Evolutionary conservation across 495 filamentous ascomycete species (phyloP), one percentile per base, ranked within the genome.

Genomic region (Aspergillus olivimuriae): DNA sequence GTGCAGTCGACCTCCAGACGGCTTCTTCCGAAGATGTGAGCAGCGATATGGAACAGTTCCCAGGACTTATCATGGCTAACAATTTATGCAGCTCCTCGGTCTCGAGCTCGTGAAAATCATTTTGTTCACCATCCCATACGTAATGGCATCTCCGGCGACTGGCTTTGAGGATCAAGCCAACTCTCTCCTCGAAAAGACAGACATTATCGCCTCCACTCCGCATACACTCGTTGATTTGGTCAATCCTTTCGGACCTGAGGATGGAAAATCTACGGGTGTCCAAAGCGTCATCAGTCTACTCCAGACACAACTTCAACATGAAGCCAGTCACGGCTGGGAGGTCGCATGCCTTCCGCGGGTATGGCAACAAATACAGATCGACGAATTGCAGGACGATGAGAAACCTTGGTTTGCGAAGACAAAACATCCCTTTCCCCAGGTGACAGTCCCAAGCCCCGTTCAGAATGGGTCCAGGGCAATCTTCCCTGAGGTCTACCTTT

Each of bases 31-130:
- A 94, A 57, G 89, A 96, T 69, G 86, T 91, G 59, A 73, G 86
- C 70, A 9, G 39, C 1, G 12, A 14, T 20, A 21, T 18, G 18
- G 1, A 10, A 10, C 37, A 31, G 14, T 20, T 20, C 3, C 12
- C 2, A 17, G 8, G 23, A 28, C 23, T 19, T 15, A 17, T 6
- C 38, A 5, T 17, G 30, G 41, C 59, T 69, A 46, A 70, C 48
- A 22, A 41, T 34, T 12, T 34, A 24, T 17, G 35, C 39, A 75
- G 73, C 60, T 75, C 30, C 57, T 76, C 46, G 86, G 89, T 2
- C 73, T 99, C 23, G 92, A 97, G 65, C 76, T 99, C 34, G 87
- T 94, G 57, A 96, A 96, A 64, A 87, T 96, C 50, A 94, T 96
- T 43, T 77, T 96, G 30, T 78, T 95, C 31, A 92, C 89, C 0